These are phyloP conservation scores for Strobilomyces confusus DNA, from an alignment of 768 basidiomycete species.

Conservation along the genomic window DNA sequence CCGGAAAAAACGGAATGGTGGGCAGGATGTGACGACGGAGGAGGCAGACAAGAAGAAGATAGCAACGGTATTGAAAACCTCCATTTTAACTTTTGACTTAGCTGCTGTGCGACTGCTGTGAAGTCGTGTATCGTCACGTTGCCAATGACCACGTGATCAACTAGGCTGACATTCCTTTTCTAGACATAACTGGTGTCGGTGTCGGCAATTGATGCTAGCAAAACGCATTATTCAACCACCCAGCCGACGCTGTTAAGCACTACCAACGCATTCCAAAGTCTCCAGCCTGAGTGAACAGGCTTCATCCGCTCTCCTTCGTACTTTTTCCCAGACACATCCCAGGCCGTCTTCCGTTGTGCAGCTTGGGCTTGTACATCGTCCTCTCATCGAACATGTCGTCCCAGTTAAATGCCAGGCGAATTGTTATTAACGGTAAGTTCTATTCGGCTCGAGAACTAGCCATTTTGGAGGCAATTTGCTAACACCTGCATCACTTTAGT, in stretches of 20 bases:
- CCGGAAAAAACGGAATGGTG: background rate
- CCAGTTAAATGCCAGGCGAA: slow-evolving; percentile 38
- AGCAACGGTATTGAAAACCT: too few species aligned
- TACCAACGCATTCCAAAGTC: too few species aligned
- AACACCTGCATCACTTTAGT: slow-evolving; percentile 32
- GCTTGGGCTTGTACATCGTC: background rate
- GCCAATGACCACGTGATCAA: too few species aligned
- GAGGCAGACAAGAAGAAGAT: background rate
- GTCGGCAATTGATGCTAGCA: background rate
- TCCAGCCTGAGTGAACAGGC: too few species aligned
- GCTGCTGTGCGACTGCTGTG: too few species aligned
- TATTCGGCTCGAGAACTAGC: background rate
- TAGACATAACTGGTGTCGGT: background rate
- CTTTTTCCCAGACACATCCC: background rate
- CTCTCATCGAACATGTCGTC: slow-evolving; percentile 16
- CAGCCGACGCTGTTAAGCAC: too few species aligned
- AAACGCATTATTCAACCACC: background rate
- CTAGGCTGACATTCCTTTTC: slow-evolving; percentile 8
- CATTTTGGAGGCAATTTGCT: slow-evolving; percentile 1
- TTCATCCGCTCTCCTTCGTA: background rate
- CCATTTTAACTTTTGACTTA: too few species aligned
- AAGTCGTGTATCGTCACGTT: too few species aligned
- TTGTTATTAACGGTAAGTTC: slow-evolving; percentile 41
- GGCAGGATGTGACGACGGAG: background rate
- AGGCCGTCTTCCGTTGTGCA: background rate